Evolutionary conservation across 2,329 filamentous ascomycete species (phyloP), one percentile per base, ranked within the genome.

Genomic region (Fusarium pininemorale): DNA sequence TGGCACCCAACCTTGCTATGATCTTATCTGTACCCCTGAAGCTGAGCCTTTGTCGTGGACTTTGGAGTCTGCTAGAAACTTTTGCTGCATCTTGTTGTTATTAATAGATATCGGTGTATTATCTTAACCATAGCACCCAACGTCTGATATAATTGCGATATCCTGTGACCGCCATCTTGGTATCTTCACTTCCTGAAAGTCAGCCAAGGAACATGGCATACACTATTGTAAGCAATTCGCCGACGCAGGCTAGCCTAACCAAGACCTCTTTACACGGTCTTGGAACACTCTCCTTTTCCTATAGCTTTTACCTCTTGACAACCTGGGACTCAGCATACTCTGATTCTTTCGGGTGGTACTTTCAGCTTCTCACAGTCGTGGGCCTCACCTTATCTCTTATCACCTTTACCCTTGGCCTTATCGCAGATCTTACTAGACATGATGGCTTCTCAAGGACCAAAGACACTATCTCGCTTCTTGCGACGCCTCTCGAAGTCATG

Each of bases 281-380:
- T 3, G 62, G 51, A 3, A 24, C 32, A 0, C 32, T 32, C 0
- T 67, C 64, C 0, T 67, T 67, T 6, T 35, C 22, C 7, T 67
- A 59, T 6, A 67, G 64, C 45, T 60, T 67, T 10, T 67, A 66
- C 4, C 64, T 67, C 5, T 41, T 67, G 4, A 66, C 64, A 6
- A 67, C 51, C 0, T 67, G 62, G 62, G 39, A 67, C 7, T 66
- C 64, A 2, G 38, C 18, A 15, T 67, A 67, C 39, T 67, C 64
- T 7, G n/a, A 35, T 8, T 67, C 62, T 18, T 67, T 67, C 3
- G 64, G 64, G 2, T 67, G 64, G 64, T 67, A 66, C 14, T 66
- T 67, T 9, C 64, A 67, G 20, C 39, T 67, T 4, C 32, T 67
- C 5, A 67, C 64, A 1, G 62, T 67, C 4, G 18, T 67, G 5